Conservation (phyloP, 768 basidiomycete genomes). For the Tricholoma saponaceum region DNA sequence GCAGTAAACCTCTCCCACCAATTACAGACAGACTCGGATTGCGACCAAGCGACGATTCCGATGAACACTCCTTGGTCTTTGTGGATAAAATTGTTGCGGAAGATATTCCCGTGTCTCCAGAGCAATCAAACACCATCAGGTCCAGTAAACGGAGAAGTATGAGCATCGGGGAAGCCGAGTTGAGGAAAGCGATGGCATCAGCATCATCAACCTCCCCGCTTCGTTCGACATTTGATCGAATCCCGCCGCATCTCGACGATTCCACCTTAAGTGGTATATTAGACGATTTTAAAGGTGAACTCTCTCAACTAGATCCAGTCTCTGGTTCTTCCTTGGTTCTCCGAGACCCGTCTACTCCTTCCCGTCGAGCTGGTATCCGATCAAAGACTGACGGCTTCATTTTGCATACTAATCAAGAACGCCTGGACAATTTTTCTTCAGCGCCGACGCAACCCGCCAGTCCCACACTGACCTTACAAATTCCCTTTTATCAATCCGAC, state of each 20-base stretch:
- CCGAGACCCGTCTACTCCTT: conserved; percentile 58
- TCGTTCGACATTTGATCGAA: conserved; percentile 26
- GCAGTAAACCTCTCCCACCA: conserved; percentile 63
- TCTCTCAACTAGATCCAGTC: conserved; percentile 61
- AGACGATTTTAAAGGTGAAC: conserved; percentile 69
- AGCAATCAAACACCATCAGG: conserved; percentile 17
- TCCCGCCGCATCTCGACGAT: conserved; percentile 26
- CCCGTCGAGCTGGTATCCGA: conserved; percentile 37
- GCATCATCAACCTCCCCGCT: conserved; percentile 33
- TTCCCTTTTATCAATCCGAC: conserved; percentile 21
- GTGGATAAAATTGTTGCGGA: conserved; percentile 42
- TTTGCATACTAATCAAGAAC: conserved; percentile 20
- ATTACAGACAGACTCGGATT: conserved; percentile 36
- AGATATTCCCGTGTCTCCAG: conserved; percentile 19
- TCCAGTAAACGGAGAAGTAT: conserved; percentile 60
- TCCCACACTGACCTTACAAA: conserved; percentile 28
- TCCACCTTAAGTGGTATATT: conserved; percentile 58
- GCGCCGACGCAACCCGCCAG: conserved; percentile 12
- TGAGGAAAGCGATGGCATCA: conserved; percentile 39
- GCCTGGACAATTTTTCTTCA: conserved; percentile 16
- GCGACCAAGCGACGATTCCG: conserved; percentile 39
- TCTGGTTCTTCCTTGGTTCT: conserved; percentile 50
- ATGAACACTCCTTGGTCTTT: conserved; percentile 56
- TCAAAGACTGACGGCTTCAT: conserved; percentile 29
- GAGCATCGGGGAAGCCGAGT: conserved; percentile 66